A percentile compares a stretch with the other conserved stretches of the same genome.
Conservation (phyloP, 805 yeast species). For the Saturnispora sanitii region DNA sequence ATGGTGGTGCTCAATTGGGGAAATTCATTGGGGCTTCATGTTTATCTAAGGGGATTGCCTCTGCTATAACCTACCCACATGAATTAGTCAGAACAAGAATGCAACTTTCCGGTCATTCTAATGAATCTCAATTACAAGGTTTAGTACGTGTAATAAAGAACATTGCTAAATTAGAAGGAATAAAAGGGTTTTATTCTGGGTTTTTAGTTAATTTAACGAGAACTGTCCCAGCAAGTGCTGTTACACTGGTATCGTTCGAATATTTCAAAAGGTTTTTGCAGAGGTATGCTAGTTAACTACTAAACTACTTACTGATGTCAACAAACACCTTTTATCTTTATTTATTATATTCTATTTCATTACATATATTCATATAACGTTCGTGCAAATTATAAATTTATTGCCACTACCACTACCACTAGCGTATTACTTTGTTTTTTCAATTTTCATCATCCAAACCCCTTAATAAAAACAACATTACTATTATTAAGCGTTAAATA, state of each 20-base stretch:
- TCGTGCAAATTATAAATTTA: too few species aligned
- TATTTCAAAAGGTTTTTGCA: slow-evolving; percentile 51
- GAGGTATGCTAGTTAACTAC: slow-evolving; percentile 8
- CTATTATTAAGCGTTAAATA: too few species aligned
- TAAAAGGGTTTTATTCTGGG: slow-evolving; percentile 81
- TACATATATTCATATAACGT: background rate
- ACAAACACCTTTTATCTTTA: background rate
- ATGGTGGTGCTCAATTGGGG: slow-evolving; percentile 19
- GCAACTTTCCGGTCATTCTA: slow-evolving; percentile 41
- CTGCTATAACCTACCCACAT: slow-evolving; percentile 87
- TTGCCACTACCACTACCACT: too few species aligned
- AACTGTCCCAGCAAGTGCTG: slow-evolving; percentile 91
- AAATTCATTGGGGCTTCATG: slow-evolving; percentile 60
- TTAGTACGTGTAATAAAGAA: slow-evolving; percentile 26
- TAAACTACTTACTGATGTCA: too few species aligned
- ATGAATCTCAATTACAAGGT: slow-evolving; percentile 19
- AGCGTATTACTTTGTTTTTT: too few species aligned
- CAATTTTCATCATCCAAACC: too few species aligned
- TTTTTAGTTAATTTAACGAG: slow-evolving; percentile 76
- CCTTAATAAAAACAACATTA: too few species aligned
- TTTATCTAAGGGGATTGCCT: slow-evolving; percentile 78
- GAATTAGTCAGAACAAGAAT: slow-evolving; percentile 87
- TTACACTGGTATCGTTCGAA: slow-evolving; percentile 90
- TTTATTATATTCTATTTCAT: background rate
- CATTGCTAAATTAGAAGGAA: slow-evolving; percentile 58